Evolutionary conservation across 257 asterid genomes (phyloP).

Genomic region (Ligustrum vulgare): DNA sequence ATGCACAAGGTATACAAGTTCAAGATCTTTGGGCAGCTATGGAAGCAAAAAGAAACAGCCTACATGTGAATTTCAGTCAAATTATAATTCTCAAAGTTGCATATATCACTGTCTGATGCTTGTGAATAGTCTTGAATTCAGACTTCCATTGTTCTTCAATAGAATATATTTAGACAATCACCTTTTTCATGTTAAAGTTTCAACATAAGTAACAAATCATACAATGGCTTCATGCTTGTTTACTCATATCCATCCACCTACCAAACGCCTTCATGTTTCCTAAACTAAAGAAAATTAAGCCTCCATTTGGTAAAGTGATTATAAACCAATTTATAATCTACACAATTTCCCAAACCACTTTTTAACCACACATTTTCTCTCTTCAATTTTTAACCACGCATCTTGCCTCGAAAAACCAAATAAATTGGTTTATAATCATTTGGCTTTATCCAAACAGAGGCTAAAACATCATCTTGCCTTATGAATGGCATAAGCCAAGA

Average conservation of each 20-base stretch:
- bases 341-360: too few relatives aligned
- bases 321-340: too few relatives aligned
- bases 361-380: too few relatives aligned
- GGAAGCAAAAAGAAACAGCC: background rate
- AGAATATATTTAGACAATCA: background rate
- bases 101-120: background rate
- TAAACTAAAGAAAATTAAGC: background rate
- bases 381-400: too few relatives aligned
- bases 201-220: background rate
- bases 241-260: background rate
- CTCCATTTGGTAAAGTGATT: too few relatives aligned
- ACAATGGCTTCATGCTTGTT: background rate
- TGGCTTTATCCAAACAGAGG: too few relatives aligned
- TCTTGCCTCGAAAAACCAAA: too few relatives aligned
- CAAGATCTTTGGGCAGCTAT: background rate
- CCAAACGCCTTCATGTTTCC: background rate
- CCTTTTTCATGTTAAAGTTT: background rate
- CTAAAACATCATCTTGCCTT: background rate
- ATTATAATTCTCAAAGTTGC: background rate
- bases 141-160: background rate
- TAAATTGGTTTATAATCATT: too few relatives aligned
- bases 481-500: constrained; percentile 10
- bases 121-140: background rate
- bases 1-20: background rate
- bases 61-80: background rate